phyloP scores from a whole-genome alignment of 2,329 filamentous ascomycete genomes.

The Aspergillus melleus region DNA sequence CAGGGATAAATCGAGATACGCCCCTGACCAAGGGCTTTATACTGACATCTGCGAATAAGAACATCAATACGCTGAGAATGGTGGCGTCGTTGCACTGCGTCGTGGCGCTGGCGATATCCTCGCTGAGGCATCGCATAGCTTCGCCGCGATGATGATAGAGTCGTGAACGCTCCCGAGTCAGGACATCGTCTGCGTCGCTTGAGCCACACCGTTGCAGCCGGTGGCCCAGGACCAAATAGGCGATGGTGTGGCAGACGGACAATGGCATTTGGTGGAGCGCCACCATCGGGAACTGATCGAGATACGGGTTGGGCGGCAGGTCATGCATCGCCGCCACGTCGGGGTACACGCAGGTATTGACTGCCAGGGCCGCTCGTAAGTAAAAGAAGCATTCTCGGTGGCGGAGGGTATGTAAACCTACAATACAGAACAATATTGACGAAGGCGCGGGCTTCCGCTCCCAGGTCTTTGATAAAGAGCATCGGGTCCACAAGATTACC shows the following conservation, averaged over 20 bases:
- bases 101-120: not conserved
- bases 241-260: constrained; percentile 6
- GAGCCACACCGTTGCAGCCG: not conserved
- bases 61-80: constrained; percentile 8
- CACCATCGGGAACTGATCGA: not conserved
- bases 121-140: constrained; percentile 2
- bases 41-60: constrained; percentile 11
- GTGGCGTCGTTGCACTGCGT: not conserved
- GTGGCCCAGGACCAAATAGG: constrained; percentile 5
- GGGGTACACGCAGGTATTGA: constrained; percentile 2
- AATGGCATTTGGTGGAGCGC: not conserved
- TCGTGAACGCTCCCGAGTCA: not conserved
- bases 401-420: not conserved
- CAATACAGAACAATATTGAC: constrained; percentile 7
- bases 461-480: not conserved
- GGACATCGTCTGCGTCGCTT: not conserved
- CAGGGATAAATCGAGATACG: no score
- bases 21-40: no score
- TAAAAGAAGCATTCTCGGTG: no score
- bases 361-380: not conserved
- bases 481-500: not conserved
- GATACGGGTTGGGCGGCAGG: constrained; percentile 4
- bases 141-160: constrained; percentile 9
- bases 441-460: not conserved
- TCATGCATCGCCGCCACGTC: constrained; percentile 3